Evolutionary conservation across 2,329 filamentous ascomycete species (phyloP), one percentile per base, ranked within the genome.

Genomic region (Aspergillus candidus): DNA sequence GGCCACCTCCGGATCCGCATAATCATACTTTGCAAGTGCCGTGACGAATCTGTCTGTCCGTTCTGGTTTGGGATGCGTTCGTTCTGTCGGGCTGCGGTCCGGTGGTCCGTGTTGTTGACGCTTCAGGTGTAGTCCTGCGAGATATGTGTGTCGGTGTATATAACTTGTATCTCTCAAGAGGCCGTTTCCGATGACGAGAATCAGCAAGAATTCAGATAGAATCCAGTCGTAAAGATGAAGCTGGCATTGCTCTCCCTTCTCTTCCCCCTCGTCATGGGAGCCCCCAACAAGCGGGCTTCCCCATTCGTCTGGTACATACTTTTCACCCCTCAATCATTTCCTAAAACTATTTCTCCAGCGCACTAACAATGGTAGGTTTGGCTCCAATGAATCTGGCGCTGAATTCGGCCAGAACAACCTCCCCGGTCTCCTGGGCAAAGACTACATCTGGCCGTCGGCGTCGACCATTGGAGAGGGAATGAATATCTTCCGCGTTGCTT

Each of bases 381-480:
- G 74, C 4, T 62, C 73, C 53, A 77, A 75, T 52, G 72, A 82
- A 57, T 75, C 77, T n/a, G 78, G 79, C 36, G 80, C 79, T 36
- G 83, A 86, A 59, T 86, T 86, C 45, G 82, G 82, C 17, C 64
- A 75, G 45, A 66, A 56, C n/a, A 72, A 66, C 31, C 71, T 78
- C 38, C 82, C 83, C 0, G 82, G 82, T 22, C 38, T 30, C 4
- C 40, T 76, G 54, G 76, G 75, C 49, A 82, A 63, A 6, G 75
- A 86, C 55, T 86, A 78, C 64, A 81, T 66, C 49, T 86, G 80
- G 72, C 81, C 82, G 4, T 71, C 76, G 38, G 64, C 73, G 11
- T 61, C 65, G 5, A 61, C 72, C 7, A 73, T 79, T 32, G 50
- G 78, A 69, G 61, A 73, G 22, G 78, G 78, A 3, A 76, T 76